A percentile compares a stretch with the other conserved stretches of the same genome.
Evolutionary conservation across 1,139 yeast species (phyloP).

Genomic region (Candida tropicalis): DNA sequence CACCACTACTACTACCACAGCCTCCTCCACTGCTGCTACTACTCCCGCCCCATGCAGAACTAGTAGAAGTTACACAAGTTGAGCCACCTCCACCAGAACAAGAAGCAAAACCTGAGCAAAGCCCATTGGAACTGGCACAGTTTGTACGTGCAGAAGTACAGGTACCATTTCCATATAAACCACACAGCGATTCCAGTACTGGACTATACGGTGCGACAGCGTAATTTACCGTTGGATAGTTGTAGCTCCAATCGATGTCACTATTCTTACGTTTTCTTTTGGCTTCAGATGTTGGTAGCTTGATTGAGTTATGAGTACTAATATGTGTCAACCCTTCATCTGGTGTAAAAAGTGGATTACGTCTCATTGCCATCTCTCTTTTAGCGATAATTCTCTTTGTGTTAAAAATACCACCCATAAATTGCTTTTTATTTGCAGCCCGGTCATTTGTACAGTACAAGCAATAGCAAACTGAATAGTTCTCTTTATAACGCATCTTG

Average conservation of each 20-base stretch:
- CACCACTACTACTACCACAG: too few relatives aligned
- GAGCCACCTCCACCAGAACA: background rate
- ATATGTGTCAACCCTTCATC: conserved; percentile 19
- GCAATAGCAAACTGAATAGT: conserved; percentile 21
- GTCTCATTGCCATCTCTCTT: background rate
- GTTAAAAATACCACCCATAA: background rate
- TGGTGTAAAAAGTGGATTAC: conserved; percentile 9
- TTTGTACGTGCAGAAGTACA: background rate
- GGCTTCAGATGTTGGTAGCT: conserved; percentile 13
- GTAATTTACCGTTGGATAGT: background rate
- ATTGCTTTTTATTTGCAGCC: background rate
- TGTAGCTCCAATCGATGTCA: background rate
- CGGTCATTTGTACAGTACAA: conserved; percentile 13
- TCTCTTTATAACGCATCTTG: conserved; percentile 13
- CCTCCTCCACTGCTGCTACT: too few relatives aligned
- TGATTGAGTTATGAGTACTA: conserved; percentile 22
- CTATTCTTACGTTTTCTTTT: background rate
- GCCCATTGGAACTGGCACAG: background rate
- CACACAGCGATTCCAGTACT: background rate
- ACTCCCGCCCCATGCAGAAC: too few relatives aligned
- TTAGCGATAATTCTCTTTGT: background rate
- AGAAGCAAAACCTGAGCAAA: too few relatives aligned
- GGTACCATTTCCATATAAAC: background rate
- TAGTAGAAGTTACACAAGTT: too few relatives aligned
- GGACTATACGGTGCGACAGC: background rate